phyloP scores from a whole-genome alignment of 2,329 filamentous ascomycete species.

The Trichoderma simmonsii region DNA sequence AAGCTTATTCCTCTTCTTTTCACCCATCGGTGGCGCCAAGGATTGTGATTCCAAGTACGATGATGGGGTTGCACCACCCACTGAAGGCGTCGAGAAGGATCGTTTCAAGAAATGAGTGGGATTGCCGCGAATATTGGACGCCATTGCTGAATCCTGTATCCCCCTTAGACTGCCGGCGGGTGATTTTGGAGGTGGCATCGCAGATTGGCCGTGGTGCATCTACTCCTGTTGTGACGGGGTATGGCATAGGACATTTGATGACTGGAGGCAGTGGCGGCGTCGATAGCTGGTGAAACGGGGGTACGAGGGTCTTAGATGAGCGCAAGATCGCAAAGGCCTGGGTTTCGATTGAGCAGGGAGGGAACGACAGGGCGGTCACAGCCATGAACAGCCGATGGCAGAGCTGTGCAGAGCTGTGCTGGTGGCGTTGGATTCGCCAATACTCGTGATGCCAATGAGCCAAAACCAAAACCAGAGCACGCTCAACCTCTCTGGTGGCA shows the following conservation, averaged over 20 bases:
- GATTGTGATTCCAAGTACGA: conserved; percentile 19
- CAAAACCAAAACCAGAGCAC: background rate
- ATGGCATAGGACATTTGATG: conserved; percentile 47
- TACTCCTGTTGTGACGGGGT: conserved; percentile 40
- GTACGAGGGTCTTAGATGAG: conserved; percentile 20
- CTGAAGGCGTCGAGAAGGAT: conserved; percentile 44
- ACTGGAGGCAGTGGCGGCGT: conserved; percentile 36
- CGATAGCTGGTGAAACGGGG: background rate
- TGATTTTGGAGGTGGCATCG: conserved; percentile 28
- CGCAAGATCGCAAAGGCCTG: conserved; percentile 32
- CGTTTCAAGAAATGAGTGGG: conserved; percentile 42
- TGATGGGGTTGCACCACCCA: conserved; percentile 11
- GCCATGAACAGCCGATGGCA: conserved; percentile 32
- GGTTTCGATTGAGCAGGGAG: conserved; percentile 32
- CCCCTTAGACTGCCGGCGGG: conserved; percentile 30
- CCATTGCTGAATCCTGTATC: conserved; percentile 33
- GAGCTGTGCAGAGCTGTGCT: background rate
- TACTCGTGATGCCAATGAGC: background rate
- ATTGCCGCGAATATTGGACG: conserved; percentile 37
- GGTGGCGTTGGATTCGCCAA: conserved; percentile 12
- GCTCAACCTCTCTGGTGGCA: background rate
- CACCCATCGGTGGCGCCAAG: conserved; percentile 37
- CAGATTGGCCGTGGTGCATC: conserved; percentile 40
- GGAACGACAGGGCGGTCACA: conserved; percentile 29
- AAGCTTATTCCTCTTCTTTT: conserved; percentile 77